A percentile compares a stretch with the other conserved stretches of the same genome.
Evolutionary conservation across 2,329 filamentous ascomycete species (phyloP).

Genomic region (Nemania sp.): DNA sequence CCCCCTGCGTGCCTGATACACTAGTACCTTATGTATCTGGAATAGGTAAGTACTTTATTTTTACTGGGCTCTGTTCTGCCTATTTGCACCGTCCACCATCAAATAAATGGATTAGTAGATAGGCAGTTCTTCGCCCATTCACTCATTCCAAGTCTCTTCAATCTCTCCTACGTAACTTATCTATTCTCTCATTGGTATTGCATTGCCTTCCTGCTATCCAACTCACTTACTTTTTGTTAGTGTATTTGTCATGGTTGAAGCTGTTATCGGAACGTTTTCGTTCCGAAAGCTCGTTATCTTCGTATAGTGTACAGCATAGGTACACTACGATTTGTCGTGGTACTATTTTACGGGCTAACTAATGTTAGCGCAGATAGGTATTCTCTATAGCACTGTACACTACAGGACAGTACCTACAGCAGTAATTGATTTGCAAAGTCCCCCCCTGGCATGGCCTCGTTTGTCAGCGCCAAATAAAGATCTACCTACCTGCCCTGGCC

Average conservation of each 20-base stretch:
- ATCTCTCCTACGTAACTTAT: background rate
- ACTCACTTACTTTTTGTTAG: background rate
- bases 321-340: background rate
- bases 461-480: constrained; percentile 36
- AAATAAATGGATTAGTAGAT: background rate
- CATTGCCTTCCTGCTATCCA: background rate
- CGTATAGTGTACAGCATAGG: background rate
- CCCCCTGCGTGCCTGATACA: constrained; percentile 1
- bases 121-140: background rate
- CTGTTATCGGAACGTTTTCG: background rate
- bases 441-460: constrained; percentile 3
- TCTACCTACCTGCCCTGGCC: constrained; percentile 7
- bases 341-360: constrained; percentile 7
- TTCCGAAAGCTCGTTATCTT: constrained; percentile 1
- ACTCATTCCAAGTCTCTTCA: background rate
- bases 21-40: constrained; percentile 15
- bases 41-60: constrained; percentile 13
- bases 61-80: too few relatives aligned
- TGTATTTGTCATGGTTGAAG: constrained; percentile 4
- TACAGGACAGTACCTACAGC: background rate
- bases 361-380: background rate
- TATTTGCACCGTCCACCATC: constrained; percentile 10
- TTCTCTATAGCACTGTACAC: background rate
- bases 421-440: background rate
- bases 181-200: background rate